Conservation (phyloP, 2,329 filamentous ascomycete species). For the Fusarium sp. region DNA sequence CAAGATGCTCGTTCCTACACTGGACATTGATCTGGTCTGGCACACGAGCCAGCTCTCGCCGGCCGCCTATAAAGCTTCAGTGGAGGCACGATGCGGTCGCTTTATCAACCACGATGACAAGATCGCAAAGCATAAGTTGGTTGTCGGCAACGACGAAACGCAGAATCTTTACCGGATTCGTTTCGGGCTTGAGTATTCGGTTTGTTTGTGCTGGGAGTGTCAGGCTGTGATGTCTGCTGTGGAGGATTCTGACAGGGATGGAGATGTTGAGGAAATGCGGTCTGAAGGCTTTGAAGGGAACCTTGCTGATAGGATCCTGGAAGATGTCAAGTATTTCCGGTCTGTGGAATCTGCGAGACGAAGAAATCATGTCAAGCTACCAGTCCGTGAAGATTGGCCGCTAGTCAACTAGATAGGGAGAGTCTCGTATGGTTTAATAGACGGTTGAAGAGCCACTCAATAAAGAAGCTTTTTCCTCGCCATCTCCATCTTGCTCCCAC, state of each 20-base stretch:
- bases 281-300: background rate
- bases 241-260: slow-evolving; percentile 21
- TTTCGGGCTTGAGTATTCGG: slow-evolving; percentile 34
- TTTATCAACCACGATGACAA: slow-evolving; percentile 50
- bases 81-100: slow-evolving; percentile 34
- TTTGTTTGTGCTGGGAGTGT: slow-evolving; percentile 44
- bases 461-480: background rate
- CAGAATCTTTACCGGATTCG: slow-evolving; percentile 33
- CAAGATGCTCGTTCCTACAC: slow-evolving; percentile 54
- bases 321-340: slow-evolving; percentile 24
- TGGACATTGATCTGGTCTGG: slow-evolving; percentile 59
- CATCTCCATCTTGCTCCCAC: background rate
- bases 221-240: slow-evolving; percentile 39
- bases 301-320: slow-evolving; percentile 13
- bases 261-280: background rate
- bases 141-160: slow-evolving; percentile 28
- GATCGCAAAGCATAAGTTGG: slow-evolving; percentile 27
- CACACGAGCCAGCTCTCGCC: slow-evolving; percentile 58
- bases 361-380: slow-evolving; percentile 26
- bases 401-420: background rate
- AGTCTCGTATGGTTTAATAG: too few species aligned
- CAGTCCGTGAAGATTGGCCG: background rate
- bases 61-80: slow-evolving; percentile 42
- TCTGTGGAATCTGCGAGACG: slow-evolving; percentile 37
- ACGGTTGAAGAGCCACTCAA: background rate